Conservation (phyloP, 2,329 filamentous ascomycete genomes). For the Ambrosiella cleistominuta region DNA sequence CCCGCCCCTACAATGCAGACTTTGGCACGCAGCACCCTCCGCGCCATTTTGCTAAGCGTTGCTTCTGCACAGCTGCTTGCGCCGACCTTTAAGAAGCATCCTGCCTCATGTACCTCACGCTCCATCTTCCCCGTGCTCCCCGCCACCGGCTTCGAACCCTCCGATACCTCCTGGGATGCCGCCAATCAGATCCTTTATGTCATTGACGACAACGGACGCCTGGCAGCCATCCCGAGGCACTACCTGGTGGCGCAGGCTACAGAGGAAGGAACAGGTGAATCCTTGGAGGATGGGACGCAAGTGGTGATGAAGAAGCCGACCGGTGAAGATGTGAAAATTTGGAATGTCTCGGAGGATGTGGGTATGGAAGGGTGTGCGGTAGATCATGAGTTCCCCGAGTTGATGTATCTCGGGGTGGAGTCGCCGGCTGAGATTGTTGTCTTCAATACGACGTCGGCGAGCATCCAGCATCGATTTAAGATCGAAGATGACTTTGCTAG, state of each 20-base stretch:
- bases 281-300: neutral
- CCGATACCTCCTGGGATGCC: constrained; percentile 12
- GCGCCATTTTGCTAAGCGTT: neutral
- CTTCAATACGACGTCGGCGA: constrained; percentile 9
- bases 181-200: constrained; percentile 4
- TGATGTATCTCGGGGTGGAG: constrained; percentile 11
- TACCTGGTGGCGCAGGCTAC: neutral
- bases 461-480: constrained; percentile 7
- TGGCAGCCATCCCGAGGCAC: constrained; percentile 9
- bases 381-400: constrained; percentile 9
- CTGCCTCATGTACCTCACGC: constrained; percentile 1
- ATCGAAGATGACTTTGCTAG: neutral
- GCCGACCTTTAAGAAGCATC: neutral
- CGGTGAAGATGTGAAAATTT: constrained; percentile 6
- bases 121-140: constrained; percentile 9
- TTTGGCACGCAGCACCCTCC: neutral
- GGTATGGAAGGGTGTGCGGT: constrained; percentile 10
- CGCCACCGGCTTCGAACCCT: constrained; percentile 7
- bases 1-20: neutral
- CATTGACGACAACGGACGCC: constrained; percentile 11
- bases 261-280: neutral
- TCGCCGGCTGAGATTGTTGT: constrained; percentile 6
- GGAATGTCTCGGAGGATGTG: constrained; percentile 6
- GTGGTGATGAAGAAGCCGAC: neutral
- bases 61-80: constrained; percentile 8